phyloP scores from a whole-genome alignment of 1,139 yeast genomes.

The Sugiyamaella castrensis region DNA sequence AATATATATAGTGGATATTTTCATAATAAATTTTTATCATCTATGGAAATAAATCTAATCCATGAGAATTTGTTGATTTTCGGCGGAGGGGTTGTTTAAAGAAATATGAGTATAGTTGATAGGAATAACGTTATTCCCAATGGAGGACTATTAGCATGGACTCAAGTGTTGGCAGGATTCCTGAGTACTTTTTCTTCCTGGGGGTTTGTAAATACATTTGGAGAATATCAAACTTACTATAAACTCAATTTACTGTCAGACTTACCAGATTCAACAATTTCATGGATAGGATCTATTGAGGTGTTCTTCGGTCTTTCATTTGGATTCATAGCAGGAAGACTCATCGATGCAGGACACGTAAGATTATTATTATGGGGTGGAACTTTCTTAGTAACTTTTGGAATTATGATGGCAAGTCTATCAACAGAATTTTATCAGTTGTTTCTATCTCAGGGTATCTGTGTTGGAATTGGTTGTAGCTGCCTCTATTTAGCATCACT shows the following conservation, averaged over 20 bases:
- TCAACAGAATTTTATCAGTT: slow-evolving; percentile 52
- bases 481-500: slow-evolving; percentile 40
- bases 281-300: slow-evolving; percentile 32
- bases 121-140: slow-evolving; percentile 25
- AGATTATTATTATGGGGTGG: slow-evolving; percentile 41
- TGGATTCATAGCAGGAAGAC: slow-evolving; percentile 43
- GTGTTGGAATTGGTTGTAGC: slow-evolving; percentile 50
- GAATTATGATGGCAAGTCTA: slow-evolving; percentile 53
- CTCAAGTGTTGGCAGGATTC: slow-evolving; percentile 39
- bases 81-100: too few relatives aligned
- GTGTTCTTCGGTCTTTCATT: slow-evolving; percentile 47
- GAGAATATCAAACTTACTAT: slow-evolving; percentile 61
- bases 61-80: too few relatives aligned
- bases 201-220: slow-evolving; percentile 58
- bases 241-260: slow-evolving; percentile 45
- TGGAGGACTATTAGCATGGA: slow-evolving; percentile 36
- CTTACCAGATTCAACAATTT: slow-evolving; percentile 32
- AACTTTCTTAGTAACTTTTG: slow-evolving; percentile 39
- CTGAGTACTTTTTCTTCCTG: slow-evolving; percentile 51
- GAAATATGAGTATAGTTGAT: neutral
- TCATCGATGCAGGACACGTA: slow-evolving; percentile 39
- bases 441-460: slow-evolving; percentile 53
- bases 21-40: too few relatives aligned
- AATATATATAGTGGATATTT: too few relatives aligned
- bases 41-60: too few relatives aligned